A percentile compares a stretch with the other conserved stretches of the same genome.
Evolutionary conservation across 1,284 basidiomycete species (phyloP).

Genomic region (Cutaneotrichosporon cutaneum): DNA sequence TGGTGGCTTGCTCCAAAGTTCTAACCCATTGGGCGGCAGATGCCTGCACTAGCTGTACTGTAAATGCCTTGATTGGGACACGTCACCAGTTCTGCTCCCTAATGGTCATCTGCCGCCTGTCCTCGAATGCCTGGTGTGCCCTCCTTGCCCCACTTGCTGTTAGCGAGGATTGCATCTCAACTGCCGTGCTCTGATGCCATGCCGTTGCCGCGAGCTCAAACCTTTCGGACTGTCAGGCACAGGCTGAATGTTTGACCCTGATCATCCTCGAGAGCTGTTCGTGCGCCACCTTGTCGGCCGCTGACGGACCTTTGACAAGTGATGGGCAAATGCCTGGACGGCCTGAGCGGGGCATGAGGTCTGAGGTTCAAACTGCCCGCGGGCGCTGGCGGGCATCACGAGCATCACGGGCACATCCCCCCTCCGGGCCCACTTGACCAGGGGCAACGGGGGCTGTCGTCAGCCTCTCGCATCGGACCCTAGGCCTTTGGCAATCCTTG

Average conservation of each 20-base stretch:
- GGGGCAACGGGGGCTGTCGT: no score
- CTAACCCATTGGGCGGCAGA: background rate
- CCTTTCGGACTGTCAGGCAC: background rate
- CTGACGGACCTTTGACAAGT: background rate
- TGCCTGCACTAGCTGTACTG: no score
- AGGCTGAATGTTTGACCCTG: background rate
- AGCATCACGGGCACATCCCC: background rate
- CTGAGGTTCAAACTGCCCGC: background rate
- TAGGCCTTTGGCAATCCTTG: background rate
- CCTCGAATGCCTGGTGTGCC: no score
- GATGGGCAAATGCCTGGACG: background rate
- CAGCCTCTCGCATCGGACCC: background rate
- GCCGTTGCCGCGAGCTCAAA: background rate
- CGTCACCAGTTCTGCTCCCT: no score
- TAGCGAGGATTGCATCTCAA: no score
- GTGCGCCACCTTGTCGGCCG: background rate
- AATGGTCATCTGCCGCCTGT: no score
- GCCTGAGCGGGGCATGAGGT: background rate
- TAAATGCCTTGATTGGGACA: slow-evolving; percentile 3
- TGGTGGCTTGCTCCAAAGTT: no score
- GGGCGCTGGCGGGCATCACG: background rate
- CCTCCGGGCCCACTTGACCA: no score
- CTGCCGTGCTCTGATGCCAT: background rate
- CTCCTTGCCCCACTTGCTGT: no score
- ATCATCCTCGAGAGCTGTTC: background rate